Percentiles rank a stretch among this genome's conserved stretches.
Conservation (phyloP, 1,284 basidiomycete species). For the Ceraceosorus bombacis region DNA sequence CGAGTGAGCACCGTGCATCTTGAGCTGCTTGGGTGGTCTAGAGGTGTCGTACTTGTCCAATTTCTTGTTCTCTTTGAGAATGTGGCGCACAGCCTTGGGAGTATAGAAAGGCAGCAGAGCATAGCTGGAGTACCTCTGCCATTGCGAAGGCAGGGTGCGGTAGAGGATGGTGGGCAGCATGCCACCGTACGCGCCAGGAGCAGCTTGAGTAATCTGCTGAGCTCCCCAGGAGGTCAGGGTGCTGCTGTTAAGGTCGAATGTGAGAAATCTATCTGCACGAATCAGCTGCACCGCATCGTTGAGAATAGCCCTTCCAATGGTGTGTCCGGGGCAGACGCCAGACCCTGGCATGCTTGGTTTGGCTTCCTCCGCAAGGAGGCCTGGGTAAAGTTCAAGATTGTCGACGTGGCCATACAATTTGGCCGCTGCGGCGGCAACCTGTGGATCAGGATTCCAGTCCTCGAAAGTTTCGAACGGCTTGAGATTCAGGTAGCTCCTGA, state of each 20-base stretch:
- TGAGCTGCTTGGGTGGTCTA: constrained; percentile 36
- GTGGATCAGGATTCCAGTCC: constrained; percentile 73
- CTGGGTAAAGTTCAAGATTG: constrained; percentile 66
- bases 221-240: constrained; percentile 59
- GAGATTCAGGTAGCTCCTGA: constrained; percentile 54
- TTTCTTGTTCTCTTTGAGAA: constrained; percentile 59
- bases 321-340: constrained; percentile 69
- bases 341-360: constrained; percentile 70
- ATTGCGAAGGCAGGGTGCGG: constrained; percentile 59
- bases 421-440: constrained; percentile 66
- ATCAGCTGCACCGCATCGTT: constrained; percentile 78
- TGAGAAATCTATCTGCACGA: constrained; percentile 74
- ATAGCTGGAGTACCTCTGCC: constrained; percentile 56
- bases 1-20: constrained; percentile 51
- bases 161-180: constrained; percentile 57
- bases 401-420: constrained; percentile 57
- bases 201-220: constrained; percentile 16
- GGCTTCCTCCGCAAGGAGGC: constrained; percentile 58
- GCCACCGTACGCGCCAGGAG: constrained; percentile 51
- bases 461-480: constrained; percentile 51
- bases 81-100: constrained; percentile 52
- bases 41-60: constrained; percentile 53
- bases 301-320: constrained; percentile 76
- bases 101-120: constrained; percentile 78
- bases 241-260: constrained; percentile 67